phyloP scores from a whole-genome alignment of 2,329 filamentous ascomycete species.

The Epichloe baconii region DNA sequence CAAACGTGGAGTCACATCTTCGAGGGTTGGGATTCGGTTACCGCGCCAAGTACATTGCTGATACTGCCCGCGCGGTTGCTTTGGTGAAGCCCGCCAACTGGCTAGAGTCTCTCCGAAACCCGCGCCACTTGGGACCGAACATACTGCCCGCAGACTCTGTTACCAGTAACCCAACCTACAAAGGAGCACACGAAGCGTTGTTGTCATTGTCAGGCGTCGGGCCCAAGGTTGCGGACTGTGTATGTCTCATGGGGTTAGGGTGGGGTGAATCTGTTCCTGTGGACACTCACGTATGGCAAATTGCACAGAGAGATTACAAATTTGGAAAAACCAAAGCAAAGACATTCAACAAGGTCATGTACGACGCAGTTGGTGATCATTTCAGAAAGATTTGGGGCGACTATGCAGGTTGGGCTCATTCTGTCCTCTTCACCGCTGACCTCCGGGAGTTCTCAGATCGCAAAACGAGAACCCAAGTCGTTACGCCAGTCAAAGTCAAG shows the following conservation, averaged over 20 bases:
- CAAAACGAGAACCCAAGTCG: conserved; percentile 14
- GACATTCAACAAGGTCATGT: conserved; percentile 76
- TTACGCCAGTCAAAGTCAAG: background rate
- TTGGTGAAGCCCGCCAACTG: conserved; percentile 55
- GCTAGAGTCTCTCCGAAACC: conserved; percentile 68
- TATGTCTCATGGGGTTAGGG: conserved; percentile 88
- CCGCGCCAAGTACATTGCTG: conserved; percentile 79
- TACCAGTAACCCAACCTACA: conserved; percentile 45
- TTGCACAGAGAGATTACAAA: conserved; percentile 88
- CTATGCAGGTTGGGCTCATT: conserved; percentile 95
- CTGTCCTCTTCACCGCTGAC: conserved; percentile 90
- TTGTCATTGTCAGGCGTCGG: conserved; percentile 77
- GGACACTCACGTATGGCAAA: conserved; percentile 98
- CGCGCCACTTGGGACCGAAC: conserved; percentile 50
- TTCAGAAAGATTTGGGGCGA: conserved; percentile 84
- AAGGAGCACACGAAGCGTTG: conserved; percentile 66
- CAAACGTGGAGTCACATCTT: conserved; percentile 67
- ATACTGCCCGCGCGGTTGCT: conserved; percentile 67
- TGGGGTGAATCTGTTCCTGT: conserved; percentile 94
- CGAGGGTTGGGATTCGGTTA: conserved; percentile 87
- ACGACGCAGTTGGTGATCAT: conserved; percentile 80
- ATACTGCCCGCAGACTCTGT: conserved; percentile 10
- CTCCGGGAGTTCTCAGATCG: conserved; percentile 70
- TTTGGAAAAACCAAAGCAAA: conserved; percentile 78
- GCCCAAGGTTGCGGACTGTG: conserved; percentile 93